A percentile compares a stretch with the other conserved stretches of the same genome.
phyloP scores from a whole-genome alignment of 169 alveolate genomes.

The Cryptosporidium ryanae region DNA sequence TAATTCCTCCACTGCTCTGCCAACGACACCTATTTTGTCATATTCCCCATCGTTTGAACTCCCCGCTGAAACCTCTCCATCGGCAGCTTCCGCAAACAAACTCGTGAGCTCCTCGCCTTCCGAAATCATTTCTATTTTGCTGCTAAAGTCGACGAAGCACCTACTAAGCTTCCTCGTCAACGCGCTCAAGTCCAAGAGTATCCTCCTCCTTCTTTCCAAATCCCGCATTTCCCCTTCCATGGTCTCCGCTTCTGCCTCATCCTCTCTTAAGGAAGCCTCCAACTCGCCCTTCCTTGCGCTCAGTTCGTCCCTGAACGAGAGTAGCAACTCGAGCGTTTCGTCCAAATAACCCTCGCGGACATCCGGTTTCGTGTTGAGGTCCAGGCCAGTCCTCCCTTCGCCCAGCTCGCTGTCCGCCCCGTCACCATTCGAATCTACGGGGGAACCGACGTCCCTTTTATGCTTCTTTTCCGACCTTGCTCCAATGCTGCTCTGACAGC shows the following conservation, averaged over 20 bases:
- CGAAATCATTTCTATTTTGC: conserved; percentile 3
- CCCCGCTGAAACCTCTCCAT: neutral
- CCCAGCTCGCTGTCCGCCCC: neutral
- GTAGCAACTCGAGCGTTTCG: conserved; percentile 9
- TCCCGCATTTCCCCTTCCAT: neutral
- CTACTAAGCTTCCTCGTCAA: conserved; percentile 8
- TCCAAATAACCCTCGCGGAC: neutral
- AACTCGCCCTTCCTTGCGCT: neutral
- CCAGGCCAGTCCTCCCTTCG: neutral
- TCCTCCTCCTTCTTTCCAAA: conserved; percentile 8
- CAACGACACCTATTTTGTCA: conserved; percentile 10
- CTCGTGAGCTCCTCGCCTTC: conserved; percentile 14
- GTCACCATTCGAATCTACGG: neutral
- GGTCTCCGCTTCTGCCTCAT: conserved; percentile 2
- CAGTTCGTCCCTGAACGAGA: neutral
- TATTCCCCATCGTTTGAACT: neutral
- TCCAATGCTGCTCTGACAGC: conserved; percentile 5
- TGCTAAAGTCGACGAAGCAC: conserved; percentile 1
- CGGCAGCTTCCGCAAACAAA: conserved; percentile 12
- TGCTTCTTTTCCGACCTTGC: neutral
- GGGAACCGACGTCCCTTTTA: neutral
- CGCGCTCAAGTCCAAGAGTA: conserved; percentile 1
- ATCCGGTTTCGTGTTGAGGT: neutral
- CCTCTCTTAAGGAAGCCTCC: neutral
- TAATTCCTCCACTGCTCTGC: conserved; percentile 7